Evolutionary conservation across 2,329 filamentous ascomycete species (phyloP).

Genomic region (Phyllosticta capitalensis): DNA sequence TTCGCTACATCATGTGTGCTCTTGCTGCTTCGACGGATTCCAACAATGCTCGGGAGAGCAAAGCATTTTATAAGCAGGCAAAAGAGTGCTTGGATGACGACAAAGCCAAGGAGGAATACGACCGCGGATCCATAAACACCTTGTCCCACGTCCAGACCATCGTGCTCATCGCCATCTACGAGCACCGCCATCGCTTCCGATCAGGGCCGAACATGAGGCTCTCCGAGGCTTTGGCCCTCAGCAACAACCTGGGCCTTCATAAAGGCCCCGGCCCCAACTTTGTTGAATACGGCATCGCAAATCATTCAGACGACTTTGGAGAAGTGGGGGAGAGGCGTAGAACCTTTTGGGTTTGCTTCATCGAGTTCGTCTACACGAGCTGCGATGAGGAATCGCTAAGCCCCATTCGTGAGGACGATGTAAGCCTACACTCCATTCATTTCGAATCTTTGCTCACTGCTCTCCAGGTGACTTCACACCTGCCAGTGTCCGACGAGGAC

Average conservation of each 20-base stretch:
- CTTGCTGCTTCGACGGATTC: conserved; percentile 62
- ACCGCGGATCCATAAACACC: conserved; percentile 60
- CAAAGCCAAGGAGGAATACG: conserved; percentile 78
- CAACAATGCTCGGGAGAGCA: conserved; percentile 38
- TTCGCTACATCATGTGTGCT: conserved; percentile 96
- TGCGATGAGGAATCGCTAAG: conserved; percentile 98
- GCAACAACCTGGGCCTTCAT: conserved; percentile 89
- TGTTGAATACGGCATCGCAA: conserved; percentile 87
- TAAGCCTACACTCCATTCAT: conserved; percentile 27
- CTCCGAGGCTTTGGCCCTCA: conserved; percentile 68
- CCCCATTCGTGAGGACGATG: conserved; percentile 81
- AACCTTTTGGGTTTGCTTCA: conserved; percentile 93
- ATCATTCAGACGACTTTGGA: conserved; percentile 83
- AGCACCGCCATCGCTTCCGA: conserved; percentile 98
- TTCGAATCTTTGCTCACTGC: neutral
- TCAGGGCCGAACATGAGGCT: conserved; percentile 91
- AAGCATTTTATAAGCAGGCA: conserved; percentile 77
- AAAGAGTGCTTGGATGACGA: conserved; percentile 64
- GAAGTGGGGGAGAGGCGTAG: conserved; percentile 83
- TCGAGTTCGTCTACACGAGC: conserved; percentile 82
- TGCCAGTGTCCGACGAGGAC: conserved; percentile 76
- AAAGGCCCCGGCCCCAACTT: conserved; percentile 71
- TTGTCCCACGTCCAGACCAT: conserved; percentile 81
- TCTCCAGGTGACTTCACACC: conserved; percentile 63
- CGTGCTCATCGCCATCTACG: conserved; percentile 68